Evolutionary conservation across 2,329 filamentous ascomycete species (phyloP), one percentile per base, ranked within the genome.

Genomic region (Colletotrichum sansevieriae): DNA sequence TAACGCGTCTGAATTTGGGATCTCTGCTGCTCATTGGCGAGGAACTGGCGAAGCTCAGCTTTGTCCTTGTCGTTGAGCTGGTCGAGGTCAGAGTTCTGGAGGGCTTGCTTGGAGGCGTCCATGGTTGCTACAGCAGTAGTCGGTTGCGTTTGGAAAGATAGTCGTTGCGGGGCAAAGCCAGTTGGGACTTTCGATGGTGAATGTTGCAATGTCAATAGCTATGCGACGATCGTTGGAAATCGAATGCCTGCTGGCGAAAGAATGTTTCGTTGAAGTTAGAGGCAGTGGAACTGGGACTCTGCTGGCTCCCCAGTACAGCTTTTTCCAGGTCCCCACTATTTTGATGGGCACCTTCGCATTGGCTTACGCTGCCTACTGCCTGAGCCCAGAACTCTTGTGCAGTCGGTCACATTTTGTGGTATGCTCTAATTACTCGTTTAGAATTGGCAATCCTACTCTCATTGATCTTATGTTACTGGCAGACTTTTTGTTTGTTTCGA

Each of bases 11-110:
- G 86, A 58, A 89, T 81, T 73, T 88, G 84, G n/a, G 92, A 88
- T 79, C 96, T 96, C 82, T 98, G 93, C 72, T 88, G 87, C 84
- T 98, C 94, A 77, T 92, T 94, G 74, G 89, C 83, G 68, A 98
- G 86, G 81, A 97, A 95, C 77, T 94, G 90, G 76, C 94, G 92
- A 49, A 99, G 87, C 82, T 98, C 94, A 72, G 89, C 85, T 87
- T 94, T 96, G 82, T 98, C 94, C 76, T 88, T 87, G 70, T 93
- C 90, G 75, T 88, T 92, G 78, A 98, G 91, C 81, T 90, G 90
- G 75, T 89, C 87, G 73, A 95, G 83, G 76, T 95, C 92, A 76
- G 90, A 75, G 70, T 85, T 82, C 67, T 84, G 82, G 76, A 87
- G 78, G 57, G 74, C 76, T 22, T 76, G 73, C 59, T 77, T 77